Conservation (phyloP, 345 rosid genomes). For the Excoecaria agallocha region DNA sequence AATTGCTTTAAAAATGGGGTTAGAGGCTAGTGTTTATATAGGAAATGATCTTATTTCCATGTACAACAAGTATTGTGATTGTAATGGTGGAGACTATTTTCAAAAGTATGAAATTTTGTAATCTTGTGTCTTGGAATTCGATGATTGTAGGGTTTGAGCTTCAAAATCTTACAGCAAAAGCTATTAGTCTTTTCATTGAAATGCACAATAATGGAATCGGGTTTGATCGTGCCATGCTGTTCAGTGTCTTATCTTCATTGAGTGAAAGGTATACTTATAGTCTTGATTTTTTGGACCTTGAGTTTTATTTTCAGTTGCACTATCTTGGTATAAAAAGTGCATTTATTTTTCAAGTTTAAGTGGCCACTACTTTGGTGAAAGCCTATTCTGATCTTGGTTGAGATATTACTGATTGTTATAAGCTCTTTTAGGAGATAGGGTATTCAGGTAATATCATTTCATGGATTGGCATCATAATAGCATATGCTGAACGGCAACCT, state of each 20-base stretch:
- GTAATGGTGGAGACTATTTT: slow-evolving; percentile 37
- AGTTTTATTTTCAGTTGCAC: slow-evolving; percentile 58
- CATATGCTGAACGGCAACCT: slow-evolving; percentile 66
- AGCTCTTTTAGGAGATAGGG: slow-evolving; percentile 53
- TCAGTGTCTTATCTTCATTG: slow-evolving; percentile 64
- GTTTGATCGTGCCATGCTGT: slow-evolving; percentile 69
- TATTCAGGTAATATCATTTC: slow-evolving; percentile 48
- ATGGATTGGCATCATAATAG: slow-evolving; percentile 81
- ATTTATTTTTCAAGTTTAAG: slow-evolving; percentile 52
- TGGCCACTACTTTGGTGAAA: slow-evolving; percentile 68
- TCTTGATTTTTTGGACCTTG: slow-evolving; percentile 32
- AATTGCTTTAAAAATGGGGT: slow-evolving; percentile 58
- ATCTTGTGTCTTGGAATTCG: slow-evolving; percentile 74
- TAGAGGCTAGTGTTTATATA: slow-evolving; percentile 49
- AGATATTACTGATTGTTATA: slow-evolving; percentile 48
- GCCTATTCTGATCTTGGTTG: slow-evolving; percentile 69
- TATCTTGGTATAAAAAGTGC: slow-evolving; percentile 54
- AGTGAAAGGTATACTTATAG: slow-evolving; percentile 34
- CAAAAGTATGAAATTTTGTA: slow-evolving; percentile 40
- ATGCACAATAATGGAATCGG: slow-evolving; percentile 54
- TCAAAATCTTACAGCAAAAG: slow-evolving; percentile 42
- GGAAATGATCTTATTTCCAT: slow-evolving; percentile 70
- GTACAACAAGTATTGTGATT: slow-evolving; percentile 48
- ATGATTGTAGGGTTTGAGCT: slow-evolving; percentile 66
- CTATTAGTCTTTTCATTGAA: slow-evolving; percentile 41